Evolutionary conservation across 1,284 basidiomycete species (phyloP), one percentile per base, ranked within the genome.

Genomic region (Neonothopanus nambi): DNA sequence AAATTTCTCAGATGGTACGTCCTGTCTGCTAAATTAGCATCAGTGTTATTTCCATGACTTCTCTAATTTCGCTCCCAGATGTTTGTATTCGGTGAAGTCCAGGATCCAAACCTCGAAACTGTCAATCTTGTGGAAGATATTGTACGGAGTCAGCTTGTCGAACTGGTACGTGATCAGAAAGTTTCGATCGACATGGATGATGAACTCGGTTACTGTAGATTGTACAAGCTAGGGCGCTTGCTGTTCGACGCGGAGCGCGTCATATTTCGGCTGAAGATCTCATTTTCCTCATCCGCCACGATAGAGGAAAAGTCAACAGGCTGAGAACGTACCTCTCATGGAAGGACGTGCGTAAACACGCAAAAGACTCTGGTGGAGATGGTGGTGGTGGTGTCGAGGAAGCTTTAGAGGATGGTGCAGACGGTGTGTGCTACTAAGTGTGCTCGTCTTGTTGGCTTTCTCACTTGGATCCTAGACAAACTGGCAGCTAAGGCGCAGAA

Each of bases 261-360:
- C 93, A 88, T 63, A 79, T 98, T 33, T 87, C 91, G 0, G 87
- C 94, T 1, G 95, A 98, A 69, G 96, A 99, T 70, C 84, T 98
- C 54, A 94, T 99, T 61, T 98, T 98, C 63, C 84, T 98, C 61
- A 95, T 98, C 65, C 87, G 96, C 8, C 91, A 97, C 64, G 96
- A 98, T 70, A 79, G 93, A 57, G 92, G 90, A 18, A 97, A 98
- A 70, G 93, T 98, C 56, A 97, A 98, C 69, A 80, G 96, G 21
- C 75, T 98, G 17, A 74, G 93, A 23, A 97, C 93, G 9, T 98
- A 98, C 66, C 80, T 99, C n/a, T 92, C 91, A 0, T 99, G 96
- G 95, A 98, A 97, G 66, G 96, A 98, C 60, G 95, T 98, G 6
- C 83, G 96, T 15, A 97, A 97, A 66, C 91, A 94, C 60, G 94